Evolutionary conservation across 208 protist genomes (phyloP), one percentile per base, ranked within the genome.

Genomic region (Wallacemonas collosoma): DNA sequence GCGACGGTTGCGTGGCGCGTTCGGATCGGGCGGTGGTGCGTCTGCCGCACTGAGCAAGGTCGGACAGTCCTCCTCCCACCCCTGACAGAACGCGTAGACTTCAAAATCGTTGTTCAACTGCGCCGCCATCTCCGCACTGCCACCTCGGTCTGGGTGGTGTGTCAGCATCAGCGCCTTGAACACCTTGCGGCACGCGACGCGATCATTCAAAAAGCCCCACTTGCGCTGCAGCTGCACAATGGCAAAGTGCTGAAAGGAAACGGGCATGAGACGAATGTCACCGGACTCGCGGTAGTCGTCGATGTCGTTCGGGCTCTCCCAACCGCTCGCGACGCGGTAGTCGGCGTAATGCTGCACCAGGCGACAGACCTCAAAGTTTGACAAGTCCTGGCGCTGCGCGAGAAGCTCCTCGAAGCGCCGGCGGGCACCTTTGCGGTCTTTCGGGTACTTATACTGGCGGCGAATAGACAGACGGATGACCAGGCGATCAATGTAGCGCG

Each of bases 201-300:
- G 83, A 43, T 89, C 76, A 76, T 86, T 89, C 36, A 90, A 71
- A 58, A 90, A 90, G 53, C 88, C 85, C 88, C 85, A 93, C 70
- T 89, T 90, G 15, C 88, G 82, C 73, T 90, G 80, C 35, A 93
- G 80, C 73, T 90, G 88, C 44, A 90, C 81, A 44, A 89, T 82
- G 4, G 85, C 85, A 79, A 90, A 93, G 77, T 93, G 88, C 77
- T 90, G 88, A 41, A 93, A 84, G 14, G 88, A 93, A 17, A 90
- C 74, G 26, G 88, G 85, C 83, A 90, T 88, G 55, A 75, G 79
- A 6, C 75, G 79, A 35, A 86, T 83, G 75, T 90, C 80, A 48
- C 79, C 85, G 1, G 83, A 75, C 51, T 81, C 70, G 53, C 88
- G 79, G 79, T 93, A 90, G 69, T 90, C 83, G 69, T 86, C 81